Evolutionary conservation across 345 rosid genomes (phyloP).

Genomic region (Aquilaria yunnanensis): DNA sequence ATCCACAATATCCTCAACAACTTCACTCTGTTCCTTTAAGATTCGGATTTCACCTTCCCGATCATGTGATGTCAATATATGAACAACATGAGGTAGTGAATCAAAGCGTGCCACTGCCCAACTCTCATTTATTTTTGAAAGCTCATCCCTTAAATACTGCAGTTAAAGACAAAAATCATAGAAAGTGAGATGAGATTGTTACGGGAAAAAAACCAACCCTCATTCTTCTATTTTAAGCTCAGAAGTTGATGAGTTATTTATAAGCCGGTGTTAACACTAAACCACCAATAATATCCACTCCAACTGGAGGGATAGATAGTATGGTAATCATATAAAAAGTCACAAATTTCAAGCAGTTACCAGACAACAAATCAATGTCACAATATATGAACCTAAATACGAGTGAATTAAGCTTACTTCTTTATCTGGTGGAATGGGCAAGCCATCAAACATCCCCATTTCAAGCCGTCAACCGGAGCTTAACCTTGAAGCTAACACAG

Average conservation of each 20-base stretch:
- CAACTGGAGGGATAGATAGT: no score
- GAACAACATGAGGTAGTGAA: conserved; percentile 95
- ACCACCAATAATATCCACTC: no score
- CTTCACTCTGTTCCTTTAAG: conserved; percentile 87
- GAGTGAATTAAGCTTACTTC: conserved; percentile 39
- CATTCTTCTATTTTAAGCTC: no score
- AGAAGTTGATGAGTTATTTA: no score
- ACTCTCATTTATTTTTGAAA: conserved; percentile 70
- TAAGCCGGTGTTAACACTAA: no score
- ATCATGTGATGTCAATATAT: conserved; percentile 89
- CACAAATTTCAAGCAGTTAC: no score
- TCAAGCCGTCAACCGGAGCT: conserved; percentile 15
- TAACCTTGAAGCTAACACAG: no score
- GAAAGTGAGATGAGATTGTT: conserved; percentile 1
- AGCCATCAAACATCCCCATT: conserved; percentile 85
- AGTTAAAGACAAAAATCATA: conserved; percentile 16
- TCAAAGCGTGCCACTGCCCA: conserved; percentile 98
- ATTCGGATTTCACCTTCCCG: conserved; percentile 72
- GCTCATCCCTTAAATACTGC: conserved; percentile 87
- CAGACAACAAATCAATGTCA: no score
- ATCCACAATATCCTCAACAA: conserved; percentile 98
- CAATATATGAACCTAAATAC: background rate
- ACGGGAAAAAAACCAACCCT: background rate
- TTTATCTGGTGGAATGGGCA: conserved; percentile 88
- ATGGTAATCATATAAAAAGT: no score